A percentile compares a stretch with the other conserved stretches of the same genome.
Conservation (phyloP, 1,139 yeast species). For the Pichia sp. region DNA sequence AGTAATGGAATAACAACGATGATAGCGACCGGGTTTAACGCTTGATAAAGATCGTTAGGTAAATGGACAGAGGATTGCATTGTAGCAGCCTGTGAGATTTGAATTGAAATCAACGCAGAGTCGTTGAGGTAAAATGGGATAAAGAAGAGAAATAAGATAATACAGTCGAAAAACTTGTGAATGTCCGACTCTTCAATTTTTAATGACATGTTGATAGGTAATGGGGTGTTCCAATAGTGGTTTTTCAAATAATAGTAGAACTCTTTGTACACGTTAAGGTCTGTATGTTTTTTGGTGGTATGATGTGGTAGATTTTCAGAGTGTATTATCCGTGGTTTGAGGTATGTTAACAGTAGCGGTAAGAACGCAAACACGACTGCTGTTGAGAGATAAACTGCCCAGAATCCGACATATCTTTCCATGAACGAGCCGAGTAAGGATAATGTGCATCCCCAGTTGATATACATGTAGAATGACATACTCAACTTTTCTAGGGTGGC, state of each 20-base stretch:
- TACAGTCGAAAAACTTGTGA: slow-evolving; percentile 55
- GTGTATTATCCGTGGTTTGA: slow-evolving; percentile 22
- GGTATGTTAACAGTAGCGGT: slow-evolving; percentile 35
- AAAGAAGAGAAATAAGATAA: slow-evolving; percentile 62
- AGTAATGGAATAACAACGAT: slow-evolving; percentile 63
- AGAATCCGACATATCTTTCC: slow-evolving; percentile 69
- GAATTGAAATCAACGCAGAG: slow-evolving; percentile 44
- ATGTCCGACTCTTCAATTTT: slow-evolving; percentile 48
- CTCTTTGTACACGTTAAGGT: slow-evolving; percentile 42
- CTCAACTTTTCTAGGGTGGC: slow-evolving; percentile 74
- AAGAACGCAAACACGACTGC: slow-evolving; percentile 48
- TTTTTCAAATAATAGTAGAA: slow-evolving; percentile 26
- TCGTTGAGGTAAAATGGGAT: slow-evolving; percentile 63
- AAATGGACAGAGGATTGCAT: slow-evolving; percentile 60
- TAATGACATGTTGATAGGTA: neutral
- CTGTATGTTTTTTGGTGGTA: too few relatives aligned
- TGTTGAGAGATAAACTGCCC: slow-evolving; percentile 71
- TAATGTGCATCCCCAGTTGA: slow-evolving; percentile 77
- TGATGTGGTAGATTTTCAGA: slow-evolving; percentile 18
- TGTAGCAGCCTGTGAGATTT: slow-evolving; percentile 65
- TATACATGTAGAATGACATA: slow-evolving; percentile 74
- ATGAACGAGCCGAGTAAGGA: slow-evolving; percentile 76
- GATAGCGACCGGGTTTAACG: slow-evolving; percentile 67
- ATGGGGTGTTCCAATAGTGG: slow-evolving; percentile 40
- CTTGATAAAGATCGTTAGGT: slow-evolving; percentile 69